A percentile compares a stretch with the other conserved stretches of the same genome.
Conservation (phyloP, 2,329 filamentous ascomycete species). For the Thelonectria rubi region DNA sequence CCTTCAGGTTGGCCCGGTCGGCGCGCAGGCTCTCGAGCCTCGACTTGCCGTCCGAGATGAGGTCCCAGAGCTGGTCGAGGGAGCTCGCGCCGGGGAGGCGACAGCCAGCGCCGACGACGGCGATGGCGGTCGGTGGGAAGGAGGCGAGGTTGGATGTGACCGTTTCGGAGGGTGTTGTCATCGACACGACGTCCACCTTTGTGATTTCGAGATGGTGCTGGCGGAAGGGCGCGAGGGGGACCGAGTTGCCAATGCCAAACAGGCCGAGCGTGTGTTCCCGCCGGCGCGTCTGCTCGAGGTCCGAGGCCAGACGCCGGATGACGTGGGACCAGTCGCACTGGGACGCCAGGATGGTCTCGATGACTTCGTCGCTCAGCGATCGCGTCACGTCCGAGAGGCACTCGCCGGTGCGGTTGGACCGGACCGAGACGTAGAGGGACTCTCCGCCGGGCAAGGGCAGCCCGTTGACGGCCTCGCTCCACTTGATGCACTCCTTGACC, state of each 20-base stretch:
- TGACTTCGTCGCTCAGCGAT: constrained; percentile 26
- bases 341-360: constrained; percentile 27
- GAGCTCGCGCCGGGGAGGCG: constrained; percentile 33
- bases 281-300: constrained; percentile 20
- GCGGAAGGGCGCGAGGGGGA: constrained; percentile 20
- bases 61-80: constrained; percentile 36
- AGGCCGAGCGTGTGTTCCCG: constrained; percentile 24
- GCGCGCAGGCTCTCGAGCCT: constrained; percentile 21
- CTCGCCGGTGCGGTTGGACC: constrained; percentile 26
- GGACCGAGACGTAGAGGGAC: constrained; percentile 17
- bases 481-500: constrained; percentile 24
- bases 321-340: constrained; percentile 29
- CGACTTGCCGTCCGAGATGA: constrained; percentile 27
- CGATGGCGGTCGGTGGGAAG: constrained; percentile 30
- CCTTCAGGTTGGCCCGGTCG: constrained; percentile 27
- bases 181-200: constrained; percentile 24
- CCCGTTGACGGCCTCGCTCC: constrained; percentile 5
- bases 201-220: constrained; percentile 24
- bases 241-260: constrained; percentile 30
- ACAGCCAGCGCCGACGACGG: constrained; percentile 38
- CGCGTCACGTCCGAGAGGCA: not conserved
- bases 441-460: constrained; percentile 16
- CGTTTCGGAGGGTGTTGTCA: not conserved
- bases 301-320: constrained; percentile 17
- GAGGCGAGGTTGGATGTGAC: not conserved